These are phyloP conservation scores for Endothia cerciana DNA, from an alignment of 2,329 filamentous ascomycete species.

Conservation along the genomic window DNA sequence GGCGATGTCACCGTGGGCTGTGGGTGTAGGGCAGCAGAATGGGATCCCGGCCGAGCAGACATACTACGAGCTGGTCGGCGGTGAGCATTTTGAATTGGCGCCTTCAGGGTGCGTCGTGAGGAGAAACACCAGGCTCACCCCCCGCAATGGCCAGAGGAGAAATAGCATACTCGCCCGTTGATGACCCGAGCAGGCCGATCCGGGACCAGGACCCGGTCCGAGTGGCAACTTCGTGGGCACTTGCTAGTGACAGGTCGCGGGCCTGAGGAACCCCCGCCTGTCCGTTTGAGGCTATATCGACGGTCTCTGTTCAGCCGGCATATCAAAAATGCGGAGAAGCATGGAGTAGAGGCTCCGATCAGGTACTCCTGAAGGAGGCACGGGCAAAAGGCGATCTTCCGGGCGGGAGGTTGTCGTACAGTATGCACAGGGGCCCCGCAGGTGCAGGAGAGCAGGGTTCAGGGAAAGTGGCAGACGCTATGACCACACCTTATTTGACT, in stretches of 20 bases:
- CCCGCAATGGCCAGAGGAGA: neutral
- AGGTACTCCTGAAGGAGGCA: neutral
- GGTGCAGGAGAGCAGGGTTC: neutral
- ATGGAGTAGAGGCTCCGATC: neutral
- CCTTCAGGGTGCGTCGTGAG: neutral
- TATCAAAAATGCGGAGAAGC: conserved; percentile 27
- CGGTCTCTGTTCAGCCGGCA: conserved; percentile 10
- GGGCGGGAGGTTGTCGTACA: too few relatives aligned
- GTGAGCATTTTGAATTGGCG: conserved; percentile 6
- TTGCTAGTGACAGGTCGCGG: neutral
- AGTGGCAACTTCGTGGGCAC: neutral
- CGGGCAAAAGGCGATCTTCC: neutral
- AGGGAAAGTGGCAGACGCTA: conserved; percentile 13
- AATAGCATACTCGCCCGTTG: conserved; percentile 19
- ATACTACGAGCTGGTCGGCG: neutral
- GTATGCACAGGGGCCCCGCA: neutral
- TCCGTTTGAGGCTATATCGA: conserved; percentile 24
- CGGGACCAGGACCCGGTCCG: conserved; percentile 1
- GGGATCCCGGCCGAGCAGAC: neutral
- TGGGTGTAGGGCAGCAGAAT: neutral
- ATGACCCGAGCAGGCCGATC: conserved; percentile 25
- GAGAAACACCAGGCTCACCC: neutral
- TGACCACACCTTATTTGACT: conserved; percentile 22
- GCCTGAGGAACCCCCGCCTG: conserved; percentile 8
- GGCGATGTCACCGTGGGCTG: neutral